Evolutionary conservation across 371 early-diverging fungal genomes (phyloP).

Genomic region (Chytridium lagenaria): DNA sequence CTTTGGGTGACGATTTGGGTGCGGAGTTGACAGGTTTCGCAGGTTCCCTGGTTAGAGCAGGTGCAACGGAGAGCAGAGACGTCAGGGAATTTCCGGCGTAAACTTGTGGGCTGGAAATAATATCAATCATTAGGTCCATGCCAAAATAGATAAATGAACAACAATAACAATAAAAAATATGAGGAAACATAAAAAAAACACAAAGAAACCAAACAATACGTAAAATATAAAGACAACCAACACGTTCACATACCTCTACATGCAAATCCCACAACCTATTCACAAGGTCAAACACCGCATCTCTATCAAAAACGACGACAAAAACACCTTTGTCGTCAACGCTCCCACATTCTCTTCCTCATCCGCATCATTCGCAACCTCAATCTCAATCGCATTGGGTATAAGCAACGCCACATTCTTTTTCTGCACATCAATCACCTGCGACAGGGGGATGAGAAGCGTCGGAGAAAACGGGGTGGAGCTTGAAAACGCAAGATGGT

Average conservation of each 20-base stretch:
- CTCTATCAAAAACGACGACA: conserved; percentile 26
- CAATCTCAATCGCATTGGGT: conserved; percentile 28
- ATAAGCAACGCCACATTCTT: conserved; percentile 9
- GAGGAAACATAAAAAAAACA: too few relatives aligned
- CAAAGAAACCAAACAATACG: neutral
- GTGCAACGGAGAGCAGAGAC: conserved; percentile 1
- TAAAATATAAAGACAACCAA: neutral
- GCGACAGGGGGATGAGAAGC: neutral
- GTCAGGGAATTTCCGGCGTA: conserved; percentile 6
- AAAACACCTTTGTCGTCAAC: conserved; percentile 5
- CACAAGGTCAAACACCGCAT: conserved; percentile 1
- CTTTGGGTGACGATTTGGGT: neutral
- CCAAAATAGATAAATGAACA: neutral
- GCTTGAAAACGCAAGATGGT: conserved; percentile 19
- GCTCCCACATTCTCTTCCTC: too few relatives aligned
- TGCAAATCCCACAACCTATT: conserved; percentile 20
- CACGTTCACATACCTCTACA: conserved; percentile 19
- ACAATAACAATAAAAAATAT: neutral
- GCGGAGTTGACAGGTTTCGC: conserved; percentile 4
- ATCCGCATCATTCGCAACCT: too few relatives aligned
- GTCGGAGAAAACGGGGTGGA: conserved; percentile 16
- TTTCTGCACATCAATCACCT: conserved; percentile 14
- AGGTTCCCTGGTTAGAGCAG: conserved; percentile 5
- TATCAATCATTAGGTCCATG: too few relatives aligned
- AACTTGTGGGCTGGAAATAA: neutral